Base-by-base conservation (phyloP, 2,329 filamentous ascomycete genomes). In the Fusarium vanettenii region DNA sequence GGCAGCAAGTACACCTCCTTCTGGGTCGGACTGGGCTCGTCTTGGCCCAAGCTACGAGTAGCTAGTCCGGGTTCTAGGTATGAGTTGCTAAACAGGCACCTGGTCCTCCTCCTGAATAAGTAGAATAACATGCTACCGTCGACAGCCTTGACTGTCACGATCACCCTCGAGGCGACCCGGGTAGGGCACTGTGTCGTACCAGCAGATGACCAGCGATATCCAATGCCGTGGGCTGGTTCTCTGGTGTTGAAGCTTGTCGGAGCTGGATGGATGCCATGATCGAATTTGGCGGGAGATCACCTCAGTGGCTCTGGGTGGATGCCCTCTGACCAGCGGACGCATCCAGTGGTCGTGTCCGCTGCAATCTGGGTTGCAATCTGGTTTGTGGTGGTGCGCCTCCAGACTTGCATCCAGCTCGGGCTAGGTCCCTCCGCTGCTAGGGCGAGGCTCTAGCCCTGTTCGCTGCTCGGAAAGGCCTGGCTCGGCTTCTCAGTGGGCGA, bases 241-340 rank as follows among this genome's bases (percentile, higher is more conserved):
- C 25, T 33, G n/a, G 29, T 56, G 25, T 43, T 56, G 48, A 56
- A 55, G 33, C 33, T 43, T 64, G 35, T 56, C 45, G 31, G 33
- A 64, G 48, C 33, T 52, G 56, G 39, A 66, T 60, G 39, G 52
- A 60, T 66, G 55, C 63, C 65, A 66, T 70, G 60, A 37, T 59
- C 70, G 67, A 75, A 73, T 73, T 71, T 76, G 73, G 64, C 70
- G 70, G 69, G 70, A 75, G 73, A 75, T 75, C 73, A 75, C 73
- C 72, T 75, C 73, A 71, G 64, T 75, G 73, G 41, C 67, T 61
- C 57, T 71, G 56, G 48, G 72, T 75, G 72, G 72, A 64, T 75
- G 60, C 71, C 50, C 59, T 64, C 70, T 50, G 64, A 63, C 66
- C 69, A 56, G 43, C 66, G 62, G 67, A 73, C 39, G 71, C 70